A percentile compares a stretch with the other conserved stretches of the same genome.
These are phyloP conservation scores for Dissoconium aciculare DNA, from an alignment of 2,329 filamentous ascomycete genomes.

Conservation along the genomic window DNA sequence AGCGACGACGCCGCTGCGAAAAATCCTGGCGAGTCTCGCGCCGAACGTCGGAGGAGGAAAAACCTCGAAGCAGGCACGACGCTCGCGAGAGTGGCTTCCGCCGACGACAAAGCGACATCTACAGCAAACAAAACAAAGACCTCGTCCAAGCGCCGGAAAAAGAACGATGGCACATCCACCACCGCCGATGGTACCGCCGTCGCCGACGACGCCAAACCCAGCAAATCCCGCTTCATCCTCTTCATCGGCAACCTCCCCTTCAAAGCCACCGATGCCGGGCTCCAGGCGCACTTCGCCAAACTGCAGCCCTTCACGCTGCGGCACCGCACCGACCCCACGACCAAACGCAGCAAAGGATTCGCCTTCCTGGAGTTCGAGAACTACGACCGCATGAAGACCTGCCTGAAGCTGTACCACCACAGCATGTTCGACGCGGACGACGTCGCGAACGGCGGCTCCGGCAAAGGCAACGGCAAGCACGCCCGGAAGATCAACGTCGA, in stretches of 20 bases:
- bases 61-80: constrained; percentile 2
- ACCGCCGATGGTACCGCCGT: background rate
- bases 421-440: constrained; percentile 47
- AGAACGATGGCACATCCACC: constrained; percentile 8
- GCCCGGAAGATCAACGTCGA: constrained; percentile 81
- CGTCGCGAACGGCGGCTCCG: constrained; percentile 8
- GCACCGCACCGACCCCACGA: constrained; percentile 53
- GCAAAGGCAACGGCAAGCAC: constrained; percentile 16
- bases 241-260: constrained; percentile 87
- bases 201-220: constrained; percentile 10
- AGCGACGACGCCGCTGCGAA: constrained; percentile 2
- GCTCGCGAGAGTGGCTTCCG: constrained; percentile 4
- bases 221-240: constrained; percentile 52
- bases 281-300: constrained; percentile 63
- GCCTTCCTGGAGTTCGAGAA: constrained; percentile 81
- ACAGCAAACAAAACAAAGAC: constrained; percentile 4
- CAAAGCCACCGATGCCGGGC: constrained; percentile 54
- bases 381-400: constrained; percentile 84
- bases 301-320: constrained; percentile 57
- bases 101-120: constrained; percentile 7
- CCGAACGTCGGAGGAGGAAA: constrained; percentile 13
- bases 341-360: constrained; percentile 54
- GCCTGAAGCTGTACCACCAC: constrained; percentile 81
- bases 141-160: constrained; percentile 7
- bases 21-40: constrained; percentile 1